Evolutionary conservation across 768 basidiomycete genomes (phyloP), one percentile per base, ranked within the genome.

Genomic region (Pisolithus tinctorius): DNA sequence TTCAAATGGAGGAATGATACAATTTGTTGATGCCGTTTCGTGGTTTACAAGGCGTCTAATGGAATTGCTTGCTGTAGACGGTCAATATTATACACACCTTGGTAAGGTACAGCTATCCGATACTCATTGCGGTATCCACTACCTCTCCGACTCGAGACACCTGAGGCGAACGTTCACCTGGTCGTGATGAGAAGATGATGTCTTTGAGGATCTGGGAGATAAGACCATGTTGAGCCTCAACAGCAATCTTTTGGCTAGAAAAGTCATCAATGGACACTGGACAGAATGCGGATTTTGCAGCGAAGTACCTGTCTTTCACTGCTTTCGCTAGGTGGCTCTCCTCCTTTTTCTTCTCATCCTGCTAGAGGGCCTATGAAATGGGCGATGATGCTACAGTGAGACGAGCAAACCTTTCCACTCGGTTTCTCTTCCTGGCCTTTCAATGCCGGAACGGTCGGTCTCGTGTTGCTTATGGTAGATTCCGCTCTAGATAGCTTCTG

Each of bases 141-240:
- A 67, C 55, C 41, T 66, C 73, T 17, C 56, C 49, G 23, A 64
- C 55, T 8, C 56, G 62, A 6, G 53, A 60, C 20, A 60, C 60
- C 6, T 65, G 62, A 0, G 55, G 51, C 41, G 11, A 13, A 13
- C 55, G 58, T 45, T 62, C 55, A 48, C 52, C 56, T 14, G 73
- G 75, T 47, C 77, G 69, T 40, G 67, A 64, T 8, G 88, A 91
- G 63, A 97, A 96, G 38, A 97, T 80, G 41, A 91, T 79, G 55
- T 95, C 93, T 65, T 98, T 97, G 63, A 98, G 77, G 5, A 95
- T 83, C 63, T 97, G 94, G 2, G 93, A 77, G 54, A 96, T 93
- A 49, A 98, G 80, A 1, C 93, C 94, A 58, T 97, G 93, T 58
- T 95, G 92, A 1, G 89, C 89, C 63, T 97, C 93, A 4, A 85